Evolutionary conservation across 2,329 filamentous ascomycete species (phyloP).

Genomic region (Rutstroemia sydowiana): DNA sequence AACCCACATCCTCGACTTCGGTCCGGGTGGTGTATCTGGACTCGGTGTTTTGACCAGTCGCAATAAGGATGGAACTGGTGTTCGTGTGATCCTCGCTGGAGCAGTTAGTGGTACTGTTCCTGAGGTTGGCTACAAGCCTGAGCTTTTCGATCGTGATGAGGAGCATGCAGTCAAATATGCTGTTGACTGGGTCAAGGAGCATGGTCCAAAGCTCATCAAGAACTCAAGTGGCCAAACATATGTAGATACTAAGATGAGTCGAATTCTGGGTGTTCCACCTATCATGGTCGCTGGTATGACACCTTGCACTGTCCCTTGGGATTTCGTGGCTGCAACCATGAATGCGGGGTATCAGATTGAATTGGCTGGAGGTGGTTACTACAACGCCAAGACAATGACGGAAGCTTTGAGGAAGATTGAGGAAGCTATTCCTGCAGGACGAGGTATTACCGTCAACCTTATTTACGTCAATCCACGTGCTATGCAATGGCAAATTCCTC

Average conservation of each 20-base stretch:
- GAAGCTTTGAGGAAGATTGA: constrained; percentile 80
- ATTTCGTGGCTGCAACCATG: constrained; percentile 89
- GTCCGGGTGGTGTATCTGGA: constrained; percentile 92
- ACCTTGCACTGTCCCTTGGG: constrained; percentile 79
- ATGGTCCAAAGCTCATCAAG: constrained; percentile 85
- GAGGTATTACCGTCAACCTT: constrained; percentile 82
- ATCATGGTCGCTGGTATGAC: constrained; percentile 94
- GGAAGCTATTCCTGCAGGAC: constrained; percentile 71
- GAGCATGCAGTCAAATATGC: constrained; percentile 93
- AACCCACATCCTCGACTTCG: constrained; percentile 94
- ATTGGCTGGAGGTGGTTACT: constrained; percentile 84
- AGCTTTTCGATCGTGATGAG: constrained; percentile 93
- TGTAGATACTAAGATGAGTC: constrained; percentile 94
- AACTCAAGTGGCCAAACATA: constrained; percentile 84
- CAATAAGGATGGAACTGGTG: constrained; percentile 97
- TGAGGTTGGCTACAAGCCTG: constrained; percentile 95
- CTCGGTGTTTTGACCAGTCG: constrained; percentile 93
- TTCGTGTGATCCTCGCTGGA: constrained; percentile 90
- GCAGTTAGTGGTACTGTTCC: constrained; percentile 83
- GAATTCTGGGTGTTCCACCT: constrained; percentile 75
- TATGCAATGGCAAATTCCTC: constrained; percentile 87
- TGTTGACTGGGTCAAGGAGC: constrained; percentile 95
- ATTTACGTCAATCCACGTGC: constrained; percentile 87
- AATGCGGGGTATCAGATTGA: constrained; percentile 93
- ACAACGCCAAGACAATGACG: constrained; percentile 74